These are phyloP conservation scores for Fomitopsis palustris DNA, from an alignment of 1,284 basidiomycete species.

Conservation along the genomic window DNA sequence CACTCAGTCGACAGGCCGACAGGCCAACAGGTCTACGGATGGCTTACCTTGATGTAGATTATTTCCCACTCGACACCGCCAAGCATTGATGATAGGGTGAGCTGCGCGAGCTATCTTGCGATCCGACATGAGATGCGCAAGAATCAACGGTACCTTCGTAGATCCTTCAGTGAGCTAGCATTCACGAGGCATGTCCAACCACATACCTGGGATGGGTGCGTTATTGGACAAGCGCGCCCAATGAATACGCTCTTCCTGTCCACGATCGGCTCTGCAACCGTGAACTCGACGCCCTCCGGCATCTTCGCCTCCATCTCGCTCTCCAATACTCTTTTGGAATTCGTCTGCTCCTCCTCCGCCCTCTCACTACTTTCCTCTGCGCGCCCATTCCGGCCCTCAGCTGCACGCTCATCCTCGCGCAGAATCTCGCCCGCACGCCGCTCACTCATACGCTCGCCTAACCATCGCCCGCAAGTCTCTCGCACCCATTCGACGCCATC, in stretches of 20 bases:
- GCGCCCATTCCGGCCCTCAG: background rate
- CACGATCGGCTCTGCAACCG: constrained; percentile 71
- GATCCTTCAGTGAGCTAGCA: background rate
- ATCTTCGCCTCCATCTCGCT: constrained; percentile 30
- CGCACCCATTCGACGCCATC: constrained; percentile 83
- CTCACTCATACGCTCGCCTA: constrained; percentile 56
- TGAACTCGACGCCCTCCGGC: constrained; percentile 60
- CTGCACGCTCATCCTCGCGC: constrained; percentile 49
- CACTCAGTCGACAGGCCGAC: background rate
- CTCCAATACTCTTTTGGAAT: background rate
- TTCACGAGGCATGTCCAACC: background rate
- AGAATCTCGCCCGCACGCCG: constrained; percentile 55
- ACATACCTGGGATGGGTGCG: constrained; percentile 70
- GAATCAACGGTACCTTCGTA: constrained; percentile 65
- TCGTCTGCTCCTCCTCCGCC: constrained; percentile 1
- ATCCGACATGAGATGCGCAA: constrained; percentile 74
- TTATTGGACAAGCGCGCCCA: constrained; percentile 78
- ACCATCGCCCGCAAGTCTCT: constrained; percentile 68
- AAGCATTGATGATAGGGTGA: constrained; percentile 89
- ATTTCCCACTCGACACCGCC: constrained; percentile 69
- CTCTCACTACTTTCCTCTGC: constrained; percentile 14
- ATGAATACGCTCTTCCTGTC: constrained; percentile 85
- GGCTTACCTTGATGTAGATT: constrained; percentile 69
- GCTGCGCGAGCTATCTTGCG: constrained; percentile 73
- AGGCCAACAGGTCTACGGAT: background rate